A percentile compares a stretch with the other conserved stretches of the same genome.
phyloP scores from a whole-genome alignment of 768 basidiomycete species.

The Leccinellum albellum region DNA sequence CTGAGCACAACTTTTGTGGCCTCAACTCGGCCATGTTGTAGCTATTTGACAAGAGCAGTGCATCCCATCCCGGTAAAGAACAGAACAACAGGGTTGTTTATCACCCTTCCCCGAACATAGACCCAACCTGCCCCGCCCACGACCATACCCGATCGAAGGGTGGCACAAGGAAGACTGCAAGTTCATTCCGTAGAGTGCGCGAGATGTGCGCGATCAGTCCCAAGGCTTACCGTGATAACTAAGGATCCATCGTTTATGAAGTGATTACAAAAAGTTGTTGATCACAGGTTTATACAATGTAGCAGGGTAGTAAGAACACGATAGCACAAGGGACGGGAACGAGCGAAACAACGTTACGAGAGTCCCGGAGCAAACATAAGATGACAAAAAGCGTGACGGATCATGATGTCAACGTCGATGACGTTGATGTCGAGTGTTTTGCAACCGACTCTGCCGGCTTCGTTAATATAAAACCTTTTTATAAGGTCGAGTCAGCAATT shows the following conservation, averaged over 20 bases:
- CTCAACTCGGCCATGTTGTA: no score
- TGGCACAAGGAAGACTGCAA: slow-evolving; percentile 58
- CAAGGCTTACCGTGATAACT: no score
- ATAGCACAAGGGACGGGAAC: slow-evolving; percentile 4
- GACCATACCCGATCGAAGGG: slow-evolving; percentile 44
- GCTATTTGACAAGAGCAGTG: no score
- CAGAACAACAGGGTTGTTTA: no score
- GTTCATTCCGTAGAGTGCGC: slow-evolving; percentile 27
- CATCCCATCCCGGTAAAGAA: no score
- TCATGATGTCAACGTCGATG: neutral
- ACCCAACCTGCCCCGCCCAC: no score
- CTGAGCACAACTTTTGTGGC: no score
- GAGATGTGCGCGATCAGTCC: neutral
- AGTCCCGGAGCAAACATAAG: slow-evolving; percentile 1
- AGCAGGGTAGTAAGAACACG: slow-evolving; percentile 1
- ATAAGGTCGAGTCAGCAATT: neutral
- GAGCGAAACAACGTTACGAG: slow-evolving; percentile 4
- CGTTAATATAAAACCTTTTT: slow-evolving; percentile 51
- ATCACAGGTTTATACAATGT: neutral
- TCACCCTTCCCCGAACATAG: no score
- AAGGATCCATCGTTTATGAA: neutral
- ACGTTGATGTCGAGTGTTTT: slow-evolving; percentile 31
- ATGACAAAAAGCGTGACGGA: neutral
- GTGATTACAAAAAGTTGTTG: neutral
- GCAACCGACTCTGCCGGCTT: slow-evolving; percentile 57